Evolutionary conservation across 768 basidiomycete genomes (phyloP), one percentile per base, ranked within the genome.

Genomic region (Lactarius sp.): DNA sequence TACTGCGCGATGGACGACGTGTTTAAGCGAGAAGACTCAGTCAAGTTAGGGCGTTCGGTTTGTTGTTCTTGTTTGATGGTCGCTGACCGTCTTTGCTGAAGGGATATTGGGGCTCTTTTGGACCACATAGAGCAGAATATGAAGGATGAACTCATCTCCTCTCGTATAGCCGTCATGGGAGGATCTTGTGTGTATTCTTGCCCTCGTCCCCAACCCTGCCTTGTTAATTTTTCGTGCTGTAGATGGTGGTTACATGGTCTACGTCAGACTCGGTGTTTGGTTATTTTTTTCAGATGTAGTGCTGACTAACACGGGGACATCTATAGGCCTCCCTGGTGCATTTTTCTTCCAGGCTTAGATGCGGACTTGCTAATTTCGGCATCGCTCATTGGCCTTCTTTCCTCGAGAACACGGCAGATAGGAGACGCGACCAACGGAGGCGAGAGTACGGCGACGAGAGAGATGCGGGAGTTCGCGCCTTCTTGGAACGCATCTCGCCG

Each of bases 381-480:
- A 73, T 79, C 27, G 70, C 69, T 27, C 75, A 79, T 61, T 78
- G 75, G 72, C 70, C 74, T 12, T 77, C 75, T 1, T 78, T 78
- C 65, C 75, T 78, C n/a, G 70, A 77, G 64, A 77, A 78, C 51
- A 79, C 77, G 3, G 77, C 77, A 18, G 63, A 74, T 0, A 67
- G 71, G 31, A 73, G 77, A 20, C 77, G 72, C 33, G 75, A 73
- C 18, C 68, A 70, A 57, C 69, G 77, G 41, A 73, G 78, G 37
- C 72, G 69, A 41, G 76, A 79, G 60, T 79, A 79, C 61, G 78
- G 78, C 5, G 78, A 79, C 61, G 78, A 79, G 56, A 69, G 75
- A 8, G 68, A 75, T 42, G 73, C 77, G 4, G 71, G 58, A 50
- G 73, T 79, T 44, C 72, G 75, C 50, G 74, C 68, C 36, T 78